phyloP scores from a whole-genome alignment of 116 monocot species.

The Dioscorea cayenensis region DNA sequence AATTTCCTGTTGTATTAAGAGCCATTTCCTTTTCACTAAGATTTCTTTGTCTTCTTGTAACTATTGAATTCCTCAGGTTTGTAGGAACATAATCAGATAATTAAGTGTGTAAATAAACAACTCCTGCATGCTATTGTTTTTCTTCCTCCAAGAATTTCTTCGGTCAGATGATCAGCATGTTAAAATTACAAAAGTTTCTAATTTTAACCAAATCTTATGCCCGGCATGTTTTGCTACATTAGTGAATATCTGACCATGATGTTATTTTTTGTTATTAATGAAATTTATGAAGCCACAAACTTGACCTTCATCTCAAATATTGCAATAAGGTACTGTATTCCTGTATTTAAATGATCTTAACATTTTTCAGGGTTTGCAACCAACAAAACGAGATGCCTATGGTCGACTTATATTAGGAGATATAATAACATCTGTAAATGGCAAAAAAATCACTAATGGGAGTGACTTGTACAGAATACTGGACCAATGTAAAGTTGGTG shows the following conservation, averaged over 20 bases:
- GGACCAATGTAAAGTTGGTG: constrained; percentile 99
- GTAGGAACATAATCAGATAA: not conserved
- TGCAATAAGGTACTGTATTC: not conserved
- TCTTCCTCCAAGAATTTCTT: not conserved
- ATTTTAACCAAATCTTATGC: not conserved
- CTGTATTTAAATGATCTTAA: not conserved
- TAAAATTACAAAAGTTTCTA: not conserved
- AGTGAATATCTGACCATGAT: not conserved
- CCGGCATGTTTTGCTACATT: not conserved
- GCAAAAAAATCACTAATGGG: constrained; percentile 78
- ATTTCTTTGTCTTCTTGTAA: too few relatives aligned
- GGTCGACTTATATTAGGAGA: constrained; percentile 92
- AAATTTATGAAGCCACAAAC: not conserved
- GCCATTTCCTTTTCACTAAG: too few relatives aligned
- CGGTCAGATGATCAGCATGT: not conserved
- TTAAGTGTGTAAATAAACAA: not conserved
- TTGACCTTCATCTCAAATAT: not conserved
- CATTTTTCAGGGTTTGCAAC: constrained; percentile 59
- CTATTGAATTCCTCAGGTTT: too few relatives aligned
- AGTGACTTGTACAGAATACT: constrained; percentile 94
- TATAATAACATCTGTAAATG: constrained; percentile 92
- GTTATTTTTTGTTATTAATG: not conserved
- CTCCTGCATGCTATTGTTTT: not conserved
- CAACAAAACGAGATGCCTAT: constrained; percentile 90
- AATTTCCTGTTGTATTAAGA: too few relatives aligned